These are phyloP conservation scores for Suillus lakei DNA, from an alignment of 768 basidiomycete species.

Conservation along the genomic window DNA sequence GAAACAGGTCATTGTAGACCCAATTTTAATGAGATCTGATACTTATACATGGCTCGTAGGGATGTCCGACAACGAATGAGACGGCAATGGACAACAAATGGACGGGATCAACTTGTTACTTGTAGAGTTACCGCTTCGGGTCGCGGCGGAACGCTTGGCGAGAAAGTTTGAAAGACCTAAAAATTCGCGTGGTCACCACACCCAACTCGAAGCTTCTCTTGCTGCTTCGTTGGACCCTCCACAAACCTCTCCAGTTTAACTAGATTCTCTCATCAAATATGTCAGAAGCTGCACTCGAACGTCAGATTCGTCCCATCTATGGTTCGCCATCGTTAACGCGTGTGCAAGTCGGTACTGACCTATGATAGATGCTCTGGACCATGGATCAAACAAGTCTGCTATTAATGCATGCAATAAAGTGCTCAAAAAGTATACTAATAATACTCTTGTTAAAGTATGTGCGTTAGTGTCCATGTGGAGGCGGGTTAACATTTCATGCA, in stretches of 20 bases:
- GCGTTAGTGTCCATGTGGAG: neutral
- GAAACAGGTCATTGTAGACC: neutral
- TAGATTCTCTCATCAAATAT: conserved; percentile 34
- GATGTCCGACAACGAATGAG: neutral
- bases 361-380: conserved; percentile 78
- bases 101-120: neutral
- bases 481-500: conserved; percentile 18
- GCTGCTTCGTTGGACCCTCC: conserved; percentile 10
- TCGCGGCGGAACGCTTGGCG: conserved; percentile 31
- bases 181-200: conserved; percentile 26
- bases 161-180: conserved; percentile 22
- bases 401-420: conserved; percentile 86
- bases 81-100: neutral
- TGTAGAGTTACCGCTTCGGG: conserved; percentile 24
- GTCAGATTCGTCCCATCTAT: conserved; percentile 86
- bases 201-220: conserved; percentile 7
- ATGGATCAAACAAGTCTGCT: conserved; percentile 85
- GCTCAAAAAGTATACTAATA: conserved; percentile 83
- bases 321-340: conserved; percentile 48
- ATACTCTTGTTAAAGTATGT: conserved; percentile 68
- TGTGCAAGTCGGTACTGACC: conserved; percentile 9
- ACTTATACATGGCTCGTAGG: neutral
- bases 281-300: conserved; percentile 67
- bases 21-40: neutral
- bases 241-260: conserved; percentile 7